Conservation (phyloP, 257 asterid genomes). For the Fraxinus quadrangulata region DNA sequence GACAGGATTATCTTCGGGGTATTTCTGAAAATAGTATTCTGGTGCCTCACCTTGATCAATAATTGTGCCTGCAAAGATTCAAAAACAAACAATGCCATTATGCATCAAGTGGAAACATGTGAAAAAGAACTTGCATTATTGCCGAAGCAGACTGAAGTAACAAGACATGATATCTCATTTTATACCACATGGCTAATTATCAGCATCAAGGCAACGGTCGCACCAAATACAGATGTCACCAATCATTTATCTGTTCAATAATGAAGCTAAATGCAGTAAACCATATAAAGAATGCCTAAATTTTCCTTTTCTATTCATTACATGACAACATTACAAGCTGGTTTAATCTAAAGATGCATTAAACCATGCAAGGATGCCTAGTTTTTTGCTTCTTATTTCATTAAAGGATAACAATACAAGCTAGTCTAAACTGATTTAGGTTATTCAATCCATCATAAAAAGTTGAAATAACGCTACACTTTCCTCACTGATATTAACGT, state of each 20-base stretch:
- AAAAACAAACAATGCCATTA: background rate
- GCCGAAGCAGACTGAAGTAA: background rate
- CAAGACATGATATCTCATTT: background rate
- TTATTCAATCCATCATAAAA: background rate
- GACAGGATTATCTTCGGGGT: conserved; percentile 68
- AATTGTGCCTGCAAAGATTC: conserved; percentile 58
- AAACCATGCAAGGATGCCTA: background rate
- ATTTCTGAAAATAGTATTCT: conserved; percentile 58
- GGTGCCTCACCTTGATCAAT: conserved; percentile 81
- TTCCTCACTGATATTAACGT: background rate
- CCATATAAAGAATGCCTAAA: background rate
- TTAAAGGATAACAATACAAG: background rate
- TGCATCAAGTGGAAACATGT: background rate
- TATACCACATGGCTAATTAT: background rate
- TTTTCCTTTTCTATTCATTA: no score
- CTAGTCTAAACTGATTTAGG: background rate
- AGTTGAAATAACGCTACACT: background rate
- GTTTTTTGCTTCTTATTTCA: background rate
- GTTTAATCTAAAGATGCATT: background rate
- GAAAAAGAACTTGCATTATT: background rate
- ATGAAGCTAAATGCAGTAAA: background rate
- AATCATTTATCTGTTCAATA: background rate
- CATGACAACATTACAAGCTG: no score
- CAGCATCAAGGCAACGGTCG: background rate
- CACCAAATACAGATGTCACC: background rate